Conservation (phyloP, 768 basidiomycete species). For the Suillus subalutaceus region DNA sequence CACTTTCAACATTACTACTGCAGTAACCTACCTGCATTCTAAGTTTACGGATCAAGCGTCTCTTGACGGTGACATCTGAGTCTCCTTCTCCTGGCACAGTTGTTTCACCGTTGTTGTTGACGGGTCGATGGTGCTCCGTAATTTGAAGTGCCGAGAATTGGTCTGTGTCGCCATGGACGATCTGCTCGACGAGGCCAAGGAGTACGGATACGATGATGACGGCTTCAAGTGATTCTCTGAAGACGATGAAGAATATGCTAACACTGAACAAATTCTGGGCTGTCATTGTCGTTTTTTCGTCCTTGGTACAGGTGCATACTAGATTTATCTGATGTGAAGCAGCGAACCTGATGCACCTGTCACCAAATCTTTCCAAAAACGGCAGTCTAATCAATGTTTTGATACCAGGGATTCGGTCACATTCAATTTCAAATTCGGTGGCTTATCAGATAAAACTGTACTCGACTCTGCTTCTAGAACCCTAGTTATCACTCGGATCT, state of each 20-base stretch:
- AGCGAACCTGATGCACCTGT: not conserved
- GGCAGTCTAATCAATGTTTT: no score
- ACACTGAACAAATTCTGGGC: conserved; percentile 77
- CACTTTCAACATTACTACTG: not conserved
- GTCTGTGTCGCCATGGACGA: conserved; percentile 49
- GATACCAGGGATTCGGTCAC: no score
- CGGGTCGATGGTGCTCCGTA: no score
- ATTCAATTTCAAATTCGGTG: no score
- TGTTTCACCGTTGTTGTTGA: conserved; percentile 10
- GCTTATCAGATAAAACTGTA: no score
- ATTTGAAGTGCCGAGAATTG: not conserved
- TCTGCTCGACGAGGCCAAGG: conserved; percentile 88
- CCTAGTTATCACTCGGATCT: no score
- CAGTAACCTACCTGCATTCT: conserved; percentile 55
- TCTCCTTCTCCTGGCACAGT: conserved; percentile 23
- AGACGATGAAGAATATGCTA: conserved; percentile 95
- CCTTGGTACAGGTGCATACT: no score
- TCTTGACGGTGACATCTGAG: conserved; percentile 35
- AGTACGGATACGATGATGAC: conserved; percentile 92
- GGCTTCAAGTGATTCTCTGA: conserved; percentile 92
- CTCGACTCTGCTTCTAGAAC: no score
- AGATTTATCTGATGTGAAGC: conserved; percentile 1
- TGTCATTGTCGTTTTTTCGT: conserved; percentile 47
- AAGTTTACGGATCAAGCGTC: conserved; percentile 65
- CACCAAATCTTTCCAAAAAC: not conserved